Percentiles rank a stretch among this genome's conserved stretches.
Conservation (phyloP, 225 moss, liverwort and hornwort genomes). For the Physcomitrellopsis africana region DNA sequence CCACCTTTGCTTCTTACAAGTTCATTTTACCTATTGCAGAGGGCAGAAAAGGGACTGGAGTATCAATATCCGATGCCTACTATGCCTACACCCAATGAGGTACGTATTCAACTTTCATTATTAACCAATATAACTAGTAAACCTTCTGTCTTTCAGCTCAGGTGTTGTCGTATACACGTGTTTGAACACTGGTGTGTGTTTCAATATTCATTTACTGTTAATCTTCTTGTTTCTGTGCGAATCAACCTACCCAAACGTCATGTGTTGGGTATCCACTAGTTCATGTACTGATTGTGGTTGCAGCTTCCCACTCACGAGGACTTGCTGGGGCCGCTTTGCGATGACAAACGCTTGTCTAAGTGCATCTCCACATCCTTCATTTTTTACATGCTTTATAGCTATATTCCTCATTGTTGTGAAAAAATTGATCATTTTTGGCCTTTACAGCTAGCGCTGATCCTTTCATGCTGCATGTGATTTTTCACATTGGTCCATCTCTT, state of each 20-base stretch:
- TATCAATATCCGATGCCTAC: conserved; percentile 40
- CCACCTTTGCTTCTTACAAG: conserved; percentile 5
- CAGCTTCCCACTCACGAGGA: conserved; percentile 54
- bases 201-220: not conserved
- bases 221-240: too few relatives aligned
- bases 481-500: not conserved
- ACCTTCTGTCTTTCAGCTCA: not conserved
- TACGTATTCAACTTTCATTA: not conserved
- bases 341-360: conserved; percentile 34
- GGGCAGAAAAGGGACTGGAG: conserved; percentile 28
- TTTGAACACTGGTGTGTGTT: not conserved
- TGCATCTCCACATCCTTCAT: conserved; percentile 30
- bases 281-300: conserved; percentile 19
- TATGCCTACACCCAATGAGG: conserved; percentile 38
- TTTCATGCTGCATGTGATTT: not conserved
- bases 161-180: not conserved
- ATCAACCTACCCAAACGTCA: not conserved
- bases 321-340: conserved; percentile 37
- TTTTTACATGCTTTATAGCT: not conserved
- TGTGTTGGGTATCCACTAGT: not conserved
- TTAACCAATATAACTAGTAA: not conserved
- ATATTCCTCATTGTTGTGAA: not conserved
- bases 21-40: conserved; percentile 26
- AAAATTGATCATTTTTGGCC: not conserved
- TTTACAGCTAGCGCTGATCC: not conserved